Base-by-base conservation (phyloP, 148 eudicot genomes). In the Pouteria glomerata region DNA sequence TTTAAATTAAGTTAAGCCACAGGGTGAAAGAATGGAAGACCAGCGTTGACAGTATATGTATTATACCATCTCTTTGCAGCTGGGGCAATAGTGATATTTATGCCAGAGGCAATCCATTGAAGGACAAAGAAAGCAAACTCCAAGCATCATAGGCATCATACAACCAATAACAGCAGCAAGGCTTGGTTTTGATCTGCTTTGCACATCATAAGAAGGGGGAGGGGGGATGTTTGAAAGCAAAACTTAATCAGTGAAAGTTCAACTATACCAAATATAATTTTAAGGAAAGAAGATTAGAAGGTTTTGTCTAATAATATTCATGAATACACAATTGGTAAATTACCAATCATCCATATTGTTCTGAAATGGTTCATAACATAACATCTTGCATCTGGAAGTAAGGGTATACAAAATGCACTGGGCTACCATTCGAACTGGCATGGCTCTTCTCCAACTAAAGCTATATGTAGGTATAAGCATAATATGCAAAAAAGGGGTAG, bases 101-200 rank as follows among this genome's bases (percentile, higher is more conserved):
- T 94, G 98, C 98, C 98, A 94, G 53, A 94, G 93, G 75, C 97
- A 94, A 70, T 94, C 93, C 96, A 86, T 91, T 26, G 86, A 83
- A 64, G 97, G 97, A 69, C 85, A 88, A 10, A 94, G 98, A 80
- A 91, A 94, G 81, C 98, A 94, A 35, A 83, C 8, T 37, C 98
- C 98, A 37, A 91, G 86, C 87, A 86, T 79, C 68, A 87, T 31
- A 1, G 98, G 96, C 86, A 86, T 89, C 96, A 94, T 89, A 70
- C 98, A 94, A 63, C 87, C 97, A 66, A 94, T 84, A 71, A 78
- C 53, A 48, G 97, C 98, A 0, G 98, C 98, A 24, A 87, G 63
- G 76, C 96, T 93, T 47, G 85, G 93, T 47, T 94, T 89, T 12
- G 97, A 87, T 80, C 98, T 94, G 73, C 15, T 39, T 76, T 33